Conservation (phyloP, 2,329 filamentous ascomycete genomes). For the Pseudopyricularia cyperi region DNA sequence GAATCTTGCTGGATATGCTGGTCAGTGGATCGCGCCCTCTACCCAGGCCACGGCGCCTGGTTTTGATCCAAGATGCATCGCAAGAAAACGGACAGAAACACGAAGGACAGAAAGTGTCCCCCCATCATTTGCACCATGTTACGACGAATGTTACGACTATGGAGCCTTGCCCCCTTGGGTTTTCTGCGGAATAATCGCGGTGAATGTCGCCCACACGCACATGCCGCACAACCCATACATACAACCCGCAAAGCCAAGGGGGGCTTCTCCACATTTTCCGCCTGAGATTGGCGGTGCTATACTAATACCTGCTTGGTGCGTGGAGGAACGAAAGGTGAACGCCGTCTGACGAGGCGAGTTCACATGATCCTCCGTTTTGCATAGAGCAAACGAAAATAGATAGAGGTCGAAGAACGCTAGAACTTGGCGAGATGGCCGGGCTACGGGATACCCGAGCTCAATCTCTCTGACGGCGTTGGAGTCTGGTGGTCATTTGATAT, state of each 20-base stretch:
- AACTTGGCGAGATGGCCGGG: neutral
- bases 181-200: neutral
- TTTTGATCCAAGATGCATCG: neutral
- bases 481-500: conserved; percentile 1
- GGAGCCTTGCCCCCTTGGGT: neutral
- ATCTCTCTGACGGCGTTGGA: neutral
- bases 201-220: neutral
- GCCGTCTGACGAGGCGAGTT: neutral
- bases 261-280: neutral
- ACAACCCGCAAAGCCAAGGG: neutral
- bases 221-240: neutral
- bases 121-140: neutral
- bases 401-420: neutral
- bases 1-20: conserved; percentile 12
- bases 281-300: conserved; percentile 2
- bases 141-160: conserved; percentile 2
- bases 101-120: neutral
- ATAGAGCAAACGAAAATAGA: neutral
- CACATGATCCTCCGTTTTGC: neutral
- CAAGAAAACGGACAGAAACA: conserved; percentile 2
- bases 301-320: conserved; percentile 1
- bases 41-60: neutral
- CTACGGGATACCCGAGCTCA: neutral
- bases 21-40: neutral
- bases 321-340: neutral